phyloP scores from a whole-genome alignment of 208 protist genomes.

The Endotrypanum monterogeii region DNA sequence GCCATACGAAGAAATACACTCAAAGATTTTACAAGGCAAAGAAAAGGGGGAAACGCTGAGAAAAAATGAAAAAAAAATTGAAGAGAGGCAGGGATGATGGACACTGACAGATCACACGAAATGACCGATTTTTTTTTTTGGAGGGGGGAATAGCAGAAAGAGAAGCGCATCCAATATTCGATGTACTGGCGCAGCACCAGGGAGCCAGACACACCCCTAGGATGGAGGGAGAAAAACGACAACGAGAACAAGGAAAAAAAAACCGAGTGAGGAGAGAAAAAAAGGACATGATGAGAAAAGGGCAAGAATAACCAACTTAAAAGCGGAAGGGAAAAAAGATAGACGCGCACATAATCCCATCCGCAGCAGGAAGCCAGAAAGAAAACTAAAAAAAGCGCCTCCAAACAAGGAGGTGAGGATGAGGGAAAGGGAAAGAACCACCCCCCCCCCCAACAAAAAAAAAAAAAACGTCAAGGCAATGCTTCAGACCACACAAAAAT shows the following conservation, averaged over 20 bases:
- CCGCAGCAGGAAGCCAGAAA: too few relatives aligned
- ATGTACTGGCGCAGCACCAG: not conserved
- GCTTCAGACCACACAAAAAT: too few relatives aligned
- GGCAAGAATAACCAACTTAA: constrained; percentile 5
- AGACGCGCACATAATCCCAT: not conserved
- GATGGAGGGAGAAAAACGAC: not conserved
- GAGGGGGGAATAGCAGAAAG: not conserved
- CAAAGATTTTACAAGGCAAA: too few relatives aligned
- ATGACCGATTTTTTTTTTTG: not conserved
- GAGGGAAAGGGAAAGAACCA: not conserved
- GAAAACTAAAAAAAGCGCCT: not conserved
- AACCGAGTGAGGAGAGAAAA: too few relatives aligned
- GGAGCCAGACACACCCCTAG: not conserved
- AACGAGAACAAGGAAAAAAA: constrained; percentile 4
- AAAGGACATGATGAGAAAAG: not conserved
- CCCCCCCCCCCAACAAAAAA: too few relatives aligned
- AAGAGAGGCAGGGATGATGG: not conserved
- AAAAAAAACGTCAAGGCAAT: not conserved
- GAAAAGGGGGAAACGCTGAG: too few relatives aligned
- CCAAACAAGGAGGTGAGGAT: not conserved
- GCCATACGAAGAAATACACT: not conserved
- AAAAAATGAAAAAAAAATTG: not conserved
- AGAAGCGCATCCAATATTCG: not conserved
- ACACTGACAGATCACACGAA: not conserved
- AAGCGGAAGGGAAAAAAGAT: constrained; percentile 3